phyloP scores from a whole-genome alignment of 2,329 filamentous ascomycete species.

The Rosellinia necatrix region DNA sequence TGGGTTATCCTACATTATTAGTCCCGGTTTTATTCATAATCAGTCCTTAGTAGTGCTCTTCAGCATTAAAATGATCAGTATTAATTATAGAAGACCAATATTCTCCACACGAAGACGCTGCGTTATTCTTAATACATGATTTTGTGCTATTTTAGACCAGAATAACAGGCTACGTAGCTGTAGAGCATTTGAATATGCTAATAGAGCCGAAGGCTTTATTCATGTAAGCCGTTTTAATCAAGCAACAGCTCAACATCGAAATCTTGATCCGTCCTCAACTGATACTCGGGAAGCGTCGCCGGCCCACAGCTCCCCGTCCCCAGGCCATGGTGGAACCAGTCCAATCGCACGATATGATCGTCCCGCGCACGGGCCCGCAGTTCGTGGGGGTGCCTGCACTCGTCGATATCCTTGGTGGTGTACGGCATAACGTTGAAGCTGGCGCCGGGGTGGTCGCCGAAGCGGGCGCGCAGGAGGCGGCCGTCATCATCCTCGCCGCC shows the following conservation, averaged over 20 bases:
- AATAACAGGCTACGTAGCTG: background rate
- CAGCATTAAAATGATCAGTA: conserved; percentile 10
- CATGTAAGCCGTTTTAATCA: conserved; percentile 44
- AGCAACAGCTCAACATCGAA: conserved; percentile 52
- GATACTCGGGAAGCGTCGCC: conserved; percentile 54
- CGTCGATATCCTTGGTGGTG: conserved; percentile 56
- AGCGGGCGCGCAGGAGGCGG: conserved; percentile 49
- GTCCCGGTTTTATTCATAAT: background rate
- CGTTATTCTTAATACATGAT: background rate
- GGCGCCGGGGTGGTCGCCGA: conserved; percentile 51
- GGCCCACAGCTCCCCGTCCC: conserved; percentile 68
- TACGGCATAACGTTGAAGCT: conserved; percentile 65
- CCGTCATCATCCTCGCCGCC: conserved; percentile 37
- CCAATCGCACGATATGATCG: conserved; percentile 61
- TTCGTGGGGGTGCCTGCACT: conserved; percentile 64
- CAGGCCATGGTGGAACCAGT: conserved; percentile 66
- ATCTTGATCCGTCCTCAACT: conserved; percentile 46
- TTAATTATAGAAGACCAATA: background rate
- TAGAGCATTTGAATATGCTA: too few relatives aligned
- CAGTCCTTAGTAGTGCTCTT: background rate
- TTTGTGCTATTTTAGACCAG: background rate
- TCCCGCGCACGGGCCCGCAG: conserved; percentile 53
- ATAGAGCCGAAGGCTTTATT: too few relatives aligned
- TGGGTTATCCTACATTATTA: background rate
- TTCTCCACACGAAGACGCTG: background rate